Conservation (phyloP, 352 stramenopile species). For the Pythium grandisporangium region DNA sequence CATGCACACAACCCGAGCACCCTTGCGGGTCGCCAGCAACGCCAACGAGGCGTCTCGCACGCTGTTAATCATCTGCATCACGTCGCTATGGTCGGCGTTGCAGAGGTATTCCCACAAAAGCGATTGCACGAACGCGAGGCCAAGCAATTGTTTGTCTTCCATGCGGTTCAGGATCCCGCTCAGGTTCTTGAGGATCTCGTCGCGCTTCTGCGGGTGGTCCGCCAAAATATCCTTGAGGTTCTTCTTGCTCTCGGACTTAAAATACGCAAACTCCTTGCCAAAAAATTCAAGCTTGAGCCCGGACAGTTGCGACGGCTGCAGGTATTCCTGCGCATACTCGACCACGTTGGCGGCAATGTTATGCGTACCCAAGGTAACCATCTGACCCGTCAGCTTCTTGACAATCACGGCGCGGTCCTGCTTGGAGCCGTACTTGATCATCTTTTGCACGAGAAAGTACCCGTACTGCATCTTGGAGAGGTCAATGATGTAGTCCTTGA, state of each 20-base stretch:
- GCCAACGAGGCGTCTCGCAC: conserved; percentile 80
- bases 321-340: conserved; percentile 85
- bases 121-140: conserved; percentile 83
- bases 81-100: conserved; percentile 66
- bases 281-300: conserved; percentile 87
- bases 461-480: conserved; percentile 95
- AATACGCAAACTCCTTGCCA: conserved; percentile 85
- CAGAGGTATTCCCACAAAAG: conserved; percentile 87
- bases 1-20: conserved; percentile 80
- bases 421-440: conserved; percentile 91
- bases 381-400: conserved; percentile 91
- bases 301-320: conserved; percentile 81
- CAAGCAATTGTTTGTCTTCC: conserved; percentile 84
- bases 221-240: conserved; percentile 66
- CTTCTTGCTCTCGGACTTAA: conserved; percentile 76
- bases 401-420: conserved; percentile 71
- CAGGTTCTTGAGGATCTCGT: conserved; percentile 67
- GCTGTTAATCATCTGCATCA: conserved; percentile 81
- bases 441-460: conserved; percentile 96
- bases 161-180: conserved; percentile 73
- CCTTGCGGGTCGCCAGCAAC: conserved; percentile 81
- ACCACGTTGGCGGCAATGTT: conserved; percentile 91
- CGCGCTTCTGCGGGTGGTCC: conserved; percentile 58
- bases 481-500: conserved; percentile 89
- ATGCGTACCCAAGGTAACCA: conserved; percentile 91